A percentile compares a stretch with the other conserved stretches of the same genome.
Conservation (phyloP, 306 rosid genomes). For the Pterocarpus santalinus region DNA sequence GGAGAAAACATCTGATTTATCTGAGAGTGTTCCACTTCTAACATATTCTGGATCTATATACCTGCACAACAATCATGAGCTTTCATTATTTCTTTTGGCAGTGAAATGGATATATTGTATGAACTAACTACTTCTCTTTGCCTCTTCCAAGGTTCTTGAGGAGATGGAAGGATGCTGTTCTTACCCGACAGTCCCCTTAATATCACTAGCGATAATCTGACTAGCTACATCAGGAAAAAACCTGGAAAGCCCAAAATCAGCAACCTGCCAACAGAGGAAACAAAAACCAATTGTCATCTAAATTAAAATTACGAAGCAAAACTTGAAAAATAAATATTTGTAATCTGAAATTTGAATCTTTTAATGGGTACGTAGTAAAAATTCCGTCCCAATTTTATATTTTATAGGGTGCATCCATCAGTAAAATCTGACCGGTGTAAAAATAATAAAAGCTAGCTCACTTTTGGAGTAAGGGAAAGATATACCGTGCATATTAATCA, state of each 20-base stretch:
- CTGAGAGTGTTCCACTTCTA: conserved; percentile 91
- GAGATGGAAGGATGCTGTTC: conserved; percentile 45
- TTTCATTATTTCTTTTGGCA: no score
- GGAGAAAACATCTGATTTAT: conserved; percentile 96
- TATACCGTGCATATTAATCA: background rate
- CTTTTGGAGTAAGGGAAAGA: no score
- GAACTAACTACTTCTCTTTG: background rate
- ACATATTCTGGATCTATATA: conserved; percentile 99
- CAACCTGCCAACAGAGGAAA: conserved; percentile 66
- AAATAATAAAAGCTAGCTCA: no score
- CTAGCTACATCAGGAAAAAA: conserved; percentile 79
- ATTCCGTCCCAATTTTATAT: background rate
- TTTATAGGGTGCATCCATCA: conserved; percentile 17
- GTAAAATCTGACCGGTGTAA: no score
- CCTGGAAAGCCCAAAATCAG: conserved; percentile 97
- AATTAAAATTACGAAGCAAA: background rate
- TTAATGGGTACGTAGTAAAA: no score
- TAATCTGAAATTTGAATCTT: background rate
- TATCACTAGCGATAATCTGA: conserved; percentile 92
- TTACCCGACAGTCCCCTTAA: conserved; percentile 93
- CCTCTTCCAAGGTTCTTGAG: conserved; percentile 26
- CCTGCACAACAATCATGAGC: conserved; percentile 54
- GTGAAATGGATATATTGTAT: no score
- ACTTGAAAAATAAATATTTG: no score
- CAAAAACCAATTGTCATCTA: background rate